A percentile compares a stretch with the other conserved stretches of the same genome.
phyloP scores from a whole-genome alignment of 306 rosid species.

The Oemleria cerasiformis region DNA sequence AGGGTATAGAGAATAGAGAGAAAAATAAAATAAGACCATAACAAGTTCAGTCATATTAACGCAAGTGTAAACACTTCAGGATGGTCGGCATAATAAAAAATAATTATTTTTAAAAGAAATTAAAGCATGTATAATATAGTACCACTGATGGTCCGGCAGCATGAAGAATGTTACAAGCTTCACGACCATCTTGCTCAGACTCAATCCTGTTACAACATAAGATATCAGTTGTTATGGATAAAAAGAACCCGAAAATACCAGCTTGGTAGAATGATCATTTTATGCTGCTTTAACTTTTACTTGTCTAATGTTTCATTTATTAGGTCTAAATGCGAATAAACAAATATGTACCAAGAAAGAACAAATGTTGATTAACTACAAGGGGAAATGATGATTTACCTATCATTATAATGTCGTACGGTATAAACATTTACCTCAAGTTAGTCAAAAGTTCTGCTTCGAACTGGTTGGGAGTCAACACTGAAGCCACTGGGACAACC shows the following conservation, averaged over 20 bases:
- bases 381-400: slow-evolving; percentile 4
- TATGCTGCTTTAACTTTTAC: neutral
- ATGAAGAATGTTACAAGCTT: slow-evolving; percentile 80
- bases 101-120: no score
- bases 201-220: slow-evolving; percentile 51
- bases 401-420: slow-evolving; percentile 15
- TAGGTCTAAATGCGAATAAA: neutral
- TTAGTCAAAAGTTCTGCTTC: slow-evolving; percentile 90
- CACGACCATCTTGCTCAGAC: slow-evolving; percentile 71
- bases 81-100: slow-evolving; percentile 8
- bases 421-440: slow-evolving; percentile 44
- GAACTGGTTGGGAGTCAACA: slow-evolving; percentile 97
- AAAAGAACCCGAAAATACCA: neutral
- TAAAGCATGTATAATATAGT: slow-evolving; percentile 9
- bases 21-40: slow-evolving; percentile 2
- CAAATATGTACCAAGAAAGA: neutral
- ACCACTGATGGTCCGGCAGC: slow-evolving; percentile 82
- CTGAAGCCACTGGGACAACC: slow-evolving; percentile 95
- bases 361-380: slow-evolving; percentile 8
- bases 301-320: neutral
- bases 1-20: neutral
- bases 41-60: neutral
- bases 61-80: neutral
- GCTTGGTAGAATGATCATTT: neutral
- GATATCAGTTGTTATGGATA: neutral